These are phyloP conservation scores for Cryphonectria nitschkei DNA, from an alignment of 2,329 filamentous ascomycete genomes.

Conservation along the genomic window DNA sequence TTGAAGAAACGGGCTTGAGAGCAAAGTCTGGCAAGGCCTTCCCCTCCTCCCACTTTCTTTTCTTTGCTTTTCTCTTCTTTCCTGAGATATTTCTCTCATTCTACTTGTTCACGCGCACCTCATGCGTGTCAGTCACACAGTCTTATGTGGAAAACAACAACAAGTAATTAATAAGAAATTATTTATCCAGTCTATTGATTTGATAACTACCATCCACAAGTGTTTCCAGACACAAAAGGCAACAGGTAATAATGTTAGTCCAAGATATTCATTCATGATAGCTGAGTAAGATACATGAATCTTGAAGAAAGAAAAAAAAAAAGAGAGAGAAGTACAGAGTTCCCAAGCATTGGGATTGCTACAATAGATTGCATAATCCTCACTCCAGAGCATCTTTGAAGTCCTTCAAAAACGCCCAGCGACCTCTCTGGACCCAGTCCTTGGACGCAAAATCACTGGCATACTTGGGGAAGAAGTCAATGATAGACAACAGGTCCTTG, in stretches of 20 bases:
- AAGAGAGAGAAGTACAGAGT: too few relatives aligned
- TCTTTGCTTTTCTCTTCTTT: neutral
- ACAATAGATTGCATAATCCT: too few relatives aligned
- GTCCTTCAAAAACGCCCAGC: slow-evolving; percentile 56
- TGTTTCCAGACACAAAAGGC: too few relatives aligned
- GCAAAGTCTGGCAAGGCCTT: neutral
- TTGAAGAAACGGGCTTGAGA: slow-evolving; percentile 36
- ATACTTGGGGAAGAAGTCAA: slow-evolving; percentile 54
- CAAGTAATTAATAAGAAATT: too few relatives aligned
- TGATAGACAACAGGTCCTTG: slow-evolving; percentile 43
- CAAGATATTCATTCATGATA: too few relatives aligned
- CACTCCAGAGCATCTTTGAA: slow-evolving; percentile 47
- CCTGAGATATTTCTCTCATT: neutral
- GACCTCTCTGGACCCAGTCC: slow-evolving; percentile 47
- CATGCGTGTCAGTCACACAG: neutral
- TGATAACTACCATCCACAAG: too few relatives aligned
- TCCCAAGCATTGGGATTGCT: too few relatives aligned
- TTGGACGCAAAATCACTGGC: slow-evolving; percentile 51
- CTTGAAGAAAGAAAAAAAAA: too few relatives aligned
- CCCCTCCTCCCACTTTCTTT: neutral
- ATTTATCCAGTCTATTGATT: too few relatives aligned
- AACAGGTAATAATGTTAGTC: too few relatives aligned
- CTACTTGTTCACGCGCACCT: too few relatives aligned
- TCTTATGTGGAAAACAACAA: neutral
- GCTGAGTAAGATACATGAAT: too few relatives aligned